Evolutionary conservation across 140 eudicot species (phyloP).

Genomic region (Oenanthe javanica): DNA sequence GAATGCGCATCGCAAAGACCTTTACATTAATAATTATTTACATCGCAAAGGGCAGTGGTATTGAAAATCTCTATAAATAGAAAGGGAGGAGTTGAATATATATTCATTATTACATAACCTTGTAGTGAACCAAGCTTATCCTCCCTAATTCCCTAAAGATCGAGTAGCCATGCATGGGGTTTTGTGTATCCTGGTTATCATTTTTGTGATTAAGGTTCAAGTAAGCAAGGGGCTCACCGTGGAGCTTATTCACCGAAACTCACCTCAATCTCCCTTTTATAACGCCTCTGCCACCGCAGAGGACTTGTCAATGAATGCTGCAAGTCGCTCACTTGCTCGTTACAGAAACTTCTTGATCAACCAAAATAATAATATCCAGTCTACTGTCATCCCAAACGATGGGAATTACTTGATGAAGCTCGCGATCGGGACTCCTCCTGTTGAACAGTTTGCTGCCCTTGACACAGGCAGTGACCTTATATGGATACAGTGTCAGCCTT

Average conservation of each 20-base stretch:
- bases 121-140: neutral
- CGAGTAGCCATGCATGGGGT: neutral
- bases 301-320: neutral
- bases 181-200: neutral
- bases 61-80: neutral
- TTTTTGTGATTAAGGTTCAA: neutral
- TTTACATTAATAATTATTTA: too few species aligned
- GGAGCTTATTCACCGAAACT: neutral
- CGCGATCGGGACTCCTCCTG: neutral
- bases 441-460: neutral
- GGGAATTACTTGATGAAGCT: neutral
- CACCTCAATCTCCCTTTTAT: neutral
- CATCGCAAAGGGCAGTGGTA: too few species aligned
- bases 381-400: neutral
- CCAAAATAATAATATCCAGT: neutral
- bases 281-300: neutral
- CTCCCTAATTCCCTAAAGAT: neutral
- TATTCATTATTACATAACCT: neutral
- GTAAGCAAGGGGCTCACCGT: neutral
- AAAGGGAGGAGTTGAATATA: neutral
- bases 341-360: neutral
- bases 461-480: neutral
- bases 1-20: too few species aligned
- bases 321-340: neutral
- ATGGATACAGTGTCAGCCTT: neutral